These are phyloP conservation scores for Eucommia ulmoides DNA, from an alignment of 257 asterid genomes.

Conservation along the genomic window DNA sequence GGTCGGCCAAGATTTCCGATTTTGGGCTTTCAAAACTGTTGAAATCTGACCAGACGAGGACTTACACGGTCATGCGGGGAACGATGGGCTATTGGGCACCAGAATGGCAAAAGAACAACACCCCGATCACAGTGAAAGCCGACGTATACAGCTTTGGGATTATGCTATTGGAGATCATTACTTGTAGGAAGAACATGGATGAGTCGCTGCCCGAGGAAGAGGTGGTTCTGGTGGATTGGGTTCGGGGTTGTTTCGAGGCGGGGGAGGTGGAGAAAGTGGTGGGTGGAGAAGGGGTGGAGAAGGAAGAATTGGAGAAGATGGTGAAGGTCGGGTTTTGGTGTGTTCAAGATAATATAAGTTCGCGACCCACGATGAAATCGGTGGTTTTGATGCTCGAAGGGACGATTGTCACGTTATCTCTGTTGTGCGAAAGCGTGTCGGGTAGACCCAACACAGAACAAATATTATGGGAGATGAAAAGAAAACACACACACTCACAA, in stretches of 20 bases:
- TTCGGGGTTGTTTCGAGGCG: neutral
- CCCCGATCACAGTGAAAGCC: neutral
- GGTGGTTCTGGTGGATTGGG: neutral
- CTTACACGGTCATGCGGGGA: neutral
- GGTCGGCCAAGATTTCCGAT: neutral
- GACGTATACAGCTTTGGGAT: neutral
- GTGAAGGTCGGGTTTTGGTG: neutral
- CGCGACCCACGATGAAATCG: constrained; percentile 16
- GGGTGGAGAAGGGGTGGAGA: neutral
- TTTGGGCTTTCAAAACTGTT: neutral
- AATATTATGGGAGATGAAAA: too few species aligned
- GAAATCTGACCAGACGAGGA: neutral
- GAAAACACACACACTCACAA: too few species aligned
- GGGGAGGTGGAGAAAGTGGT: neutral
- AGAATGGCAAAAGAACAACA: neutral
- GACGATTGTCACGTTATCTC: constrained; percentile 10
- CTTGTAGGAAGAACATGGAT: neutral
- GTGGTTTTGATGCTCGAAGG: constrained; percentile 20
- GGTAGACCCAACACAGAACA: too few species aligned
- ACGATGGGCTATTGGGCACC: neutral
- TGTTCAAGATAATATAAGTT: neutral
- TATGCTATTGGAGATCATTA: neutral
- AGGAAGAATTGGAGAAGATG: neutral
- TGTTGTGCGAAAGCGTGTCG: too few species aligned
- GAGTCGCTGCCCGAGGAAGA: neutral